Conservation (phyloP, 306 rosid species). For the Quercus berberidifolia region DNA sequence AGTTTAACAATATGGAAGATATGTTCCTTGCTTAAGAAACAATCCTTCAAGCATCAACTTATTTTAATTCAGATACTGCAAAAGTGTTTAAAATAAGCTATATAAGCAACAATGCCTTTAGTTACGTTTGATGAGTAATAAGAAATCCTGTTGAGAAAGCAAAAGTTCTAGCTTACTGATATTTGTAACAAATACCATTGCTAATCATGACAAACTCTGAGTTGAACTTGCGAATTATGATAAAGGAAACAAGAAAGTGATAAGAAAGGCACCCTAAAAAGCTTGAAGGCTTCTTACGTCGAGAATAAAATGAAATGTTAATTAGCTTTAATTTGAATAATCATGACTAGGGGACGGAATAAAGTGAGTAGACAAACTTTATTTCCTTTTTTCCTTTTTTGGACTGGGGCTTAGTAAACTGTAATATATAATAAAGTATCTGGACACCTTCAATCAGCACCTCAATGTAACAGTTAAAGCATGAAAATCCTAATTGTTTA, state of each 20-base stretch:
- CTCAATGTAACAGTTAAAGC: conserved; percentile 71
- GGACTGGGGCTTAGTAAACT: conserved; percentile 1
- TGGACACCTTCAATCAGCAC: conserved; percentile 18
- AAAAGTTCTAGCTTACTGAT: background rate
- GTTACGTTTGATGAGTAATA: background rate
- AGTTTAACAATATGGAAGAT: too few relatives aligned
- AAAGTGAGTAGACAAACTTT: conserved; percentile 47
- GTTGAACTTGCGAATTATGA: background rate
- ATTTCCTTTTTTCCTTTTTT: conserved; percentile 24
- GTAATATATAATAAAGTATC: conserved; percentile 17
- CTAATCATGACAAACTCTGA: background rate
- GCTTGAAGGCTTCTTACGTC: conserved; percentile 23
- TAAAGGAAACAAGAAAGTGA: conserved; percentile 33
- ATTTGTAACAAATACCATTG: background rate
- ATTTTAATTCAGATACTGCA: too few relatives aligned
- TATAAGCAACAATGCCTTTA: too few relatives aligned
- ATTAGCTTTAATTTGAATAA: conserved; percentile 26
- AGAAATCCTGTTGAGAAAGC: background rate
- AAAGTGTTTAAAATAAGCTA: too few relatives aligned
- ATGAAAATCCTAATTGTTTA: background rate
- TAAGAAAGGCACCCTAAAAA: conserved; percentile 44
- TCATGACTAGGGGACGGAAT: conserved; percentile 45
- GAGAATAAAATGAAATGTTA: conserved; percentile 34
- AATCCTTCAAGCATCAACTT: too few relatives aligned
- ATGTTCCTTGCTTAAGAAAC: too few relatives aligned